Evolutionary conservation across 2,329 filamentous ascomycete genomes (phyloP), one percentile per base, ranked within the genome.

Genomic region (Coccinonectria pachysandricola): DNA sequence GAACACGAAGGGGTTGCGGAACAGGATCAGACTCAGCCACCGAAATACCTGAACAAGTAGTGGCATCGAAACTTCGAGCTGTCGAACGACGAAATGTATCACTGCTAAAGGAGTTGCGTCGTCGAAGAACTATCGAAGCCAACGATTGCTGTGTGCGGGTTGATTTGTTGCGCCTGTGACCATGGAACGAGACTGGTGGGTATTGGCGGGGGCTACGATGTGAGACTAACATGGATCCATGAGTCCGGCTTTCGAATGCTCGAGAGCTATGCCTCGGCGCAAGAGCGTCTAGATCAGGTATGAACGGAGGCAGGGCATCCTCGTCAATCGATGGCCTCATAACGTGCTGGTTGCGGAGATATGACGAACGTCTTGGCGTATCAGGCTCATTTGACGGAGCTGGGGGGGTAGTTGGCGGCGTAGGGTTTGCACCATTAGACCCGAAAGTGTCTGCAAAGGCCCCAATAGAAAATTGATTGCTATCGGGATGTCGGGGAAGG

Each of bases 391-490:
- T 12, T 6, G 35, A 43, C 10, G 53, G 54, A 6, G 60, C 60
- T 3, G 73, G 72, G 4, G 74, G 73, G 1, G 75, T 78, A 19
- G 59, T 71, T 4, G 74, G 73, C 1, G 74, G 74, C 2, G 74
- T 78, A 1, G 65, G 66, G 27, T 74, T 66, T 2, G 59, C 63
- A 14, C 57, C 60, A 15, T 54, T 53, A 2, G 59, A 59, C 30
- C 67, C 51, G 29, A 68, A 68, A 3, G 60, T 53, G 30, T 75
- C 68, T 3, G 60, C 55, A 40, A 75, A 71, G 3, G 60, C 60
- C 24, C 72, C 69, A 2, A 64, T 52, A 2, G 70, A 71, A 8
- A 56, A 53, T 28, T 59, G 63, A 13, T 55, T 48, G 4, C 51
- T 54, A 3, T 53, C 50, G 6, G 68, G 45, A 12, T 63, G 60